Conservation (phyloP, 179 eudicot genomes). For the Beta lomatogona region DNA sequence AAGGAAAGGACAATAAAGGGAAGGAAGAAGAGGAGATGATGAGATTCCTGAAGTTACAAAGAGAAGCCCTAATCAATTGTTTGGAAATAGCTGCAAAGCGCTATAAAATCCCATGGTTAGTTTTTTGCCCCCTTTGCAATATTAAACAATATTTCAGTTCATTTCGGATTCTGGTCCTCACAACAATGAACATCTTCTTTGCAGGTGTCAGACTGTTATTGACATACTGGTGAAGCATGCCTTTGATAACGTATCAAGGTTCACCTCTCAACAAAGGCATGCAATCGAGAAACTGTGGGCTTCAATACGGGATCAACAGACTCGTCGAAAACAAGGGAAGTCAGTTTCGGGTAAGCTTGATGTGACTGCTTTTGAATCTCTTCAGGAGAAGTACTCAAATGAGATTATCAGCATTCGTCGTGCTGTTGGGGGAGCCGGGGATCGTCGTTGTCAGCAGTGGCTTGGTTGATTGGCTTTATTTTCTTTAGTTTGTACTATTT, state of each 20-base stretch:
- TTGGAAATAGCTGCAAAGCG: slow-evolving; percentile 90
- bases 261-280: slow-evolving; percentile 71
- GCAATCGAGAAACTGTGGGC: slow-evolving; percentile 87
- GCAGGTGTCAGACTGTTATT: slow-evolving; percentile 96
- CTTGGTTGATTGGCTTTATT: slow-evolving; percentile 56
- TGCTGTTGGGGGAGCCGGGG: slow-evolving; percentile 83
- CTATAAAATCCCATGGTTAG: slow-evolving; percentile 85
- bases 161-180: slow-evolving; percentile 2
- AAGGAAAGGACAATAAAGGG: slow-evolving; percentile 51
- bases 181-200: slow-evolving; percentile 14
- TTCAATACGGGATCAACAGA: slow-evolving; percentile 82
- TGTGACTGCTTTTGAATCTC: slow-evolving; percentile 83
- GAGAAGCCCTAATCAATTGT: slow-evolving; percentile 83
- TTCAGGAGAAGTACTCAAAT: slow-evolving; percentile 84
- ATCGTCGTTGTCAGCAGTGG: slow-evolving; percentile 79
- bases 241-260: slow-evolving; percentile 68
- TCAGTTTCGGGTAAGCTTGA: slow-evolving; percentile 98
- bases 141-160: background rate
- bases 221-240: slow-evolving; percentile 95
- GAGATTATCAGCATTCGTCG: slow-evolving; percentile 93
- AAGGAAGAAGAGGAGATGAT: slow-evolving; percentile 70
- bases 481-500: background rate
- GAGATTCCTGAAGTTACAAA: slow-evolving; percentile 59
- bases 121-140: background rate
- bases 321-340: slow-evolving; percentile 86